Conservation (phyloP, 2,329 filamentous ascomycete genomes). For the Fusarium torreyae region DNA sequence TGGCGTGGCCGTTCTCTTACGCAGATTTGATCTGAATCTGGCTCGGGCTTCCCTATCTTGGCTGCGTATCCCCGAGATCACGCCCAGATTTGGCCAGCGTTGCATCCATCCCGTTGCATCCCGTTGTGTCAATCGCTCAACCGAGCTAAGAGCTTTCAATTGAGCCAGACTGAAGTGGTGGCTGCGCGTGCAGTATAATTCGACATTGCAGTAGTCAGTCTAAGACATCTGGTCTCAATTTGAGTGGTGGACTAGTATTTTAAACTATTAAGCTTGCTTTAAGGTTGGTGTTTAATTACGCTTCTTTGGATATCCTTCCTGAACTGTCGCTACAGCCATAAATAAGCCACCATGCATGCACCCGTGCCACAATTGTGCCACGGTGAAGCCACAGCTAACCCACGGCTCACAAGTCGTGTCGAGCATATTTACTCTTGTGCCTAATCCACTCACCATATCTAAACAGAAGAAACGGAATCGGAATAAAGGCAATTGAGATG, state of each 20-base stretch:
- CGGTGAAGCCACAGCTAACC: background rate
- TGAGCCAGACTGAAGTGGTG: background rate
- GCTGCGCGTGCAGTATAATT: background rate
- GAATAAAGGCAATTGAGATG: slow-evolving; percentile 7
- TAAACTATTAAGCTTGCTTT: slow-evolving; percentile 5
- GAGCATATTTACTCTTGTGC: slow-evolving; percentile 2
- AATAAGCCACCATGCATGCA: background rate
- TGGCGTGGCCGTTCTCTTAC: background rate
- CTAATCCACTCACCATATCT: background rate
- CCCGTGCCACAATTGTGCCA: background rate
- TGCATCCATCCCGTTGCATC: too few species aligned
- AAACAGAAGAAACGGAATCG: slow-evolving; percentile 13
- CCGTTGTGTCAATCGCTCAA: background rate
- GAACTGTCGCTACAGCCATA: background rate
- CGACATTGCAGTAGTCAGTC: background rate
- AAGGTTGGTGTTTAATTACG: background rate
- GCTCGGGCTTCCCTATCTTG: background rate
- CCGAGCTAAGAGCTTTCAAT: background rate
- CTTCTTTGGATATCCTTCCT: background rate
- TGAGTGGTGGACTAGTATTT: background rate
- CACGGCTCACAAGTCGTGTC: background rate
- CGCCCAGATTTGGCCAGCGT: too few species aligned
- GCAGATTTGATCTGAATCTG: background rate
- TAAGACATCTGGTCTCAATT: background rate
- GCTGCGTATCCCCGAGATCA: background rate